Base-by-base conservation (phyloP, 768 basidiomycete genomes). In the Suillus ampliporus region DNA sequence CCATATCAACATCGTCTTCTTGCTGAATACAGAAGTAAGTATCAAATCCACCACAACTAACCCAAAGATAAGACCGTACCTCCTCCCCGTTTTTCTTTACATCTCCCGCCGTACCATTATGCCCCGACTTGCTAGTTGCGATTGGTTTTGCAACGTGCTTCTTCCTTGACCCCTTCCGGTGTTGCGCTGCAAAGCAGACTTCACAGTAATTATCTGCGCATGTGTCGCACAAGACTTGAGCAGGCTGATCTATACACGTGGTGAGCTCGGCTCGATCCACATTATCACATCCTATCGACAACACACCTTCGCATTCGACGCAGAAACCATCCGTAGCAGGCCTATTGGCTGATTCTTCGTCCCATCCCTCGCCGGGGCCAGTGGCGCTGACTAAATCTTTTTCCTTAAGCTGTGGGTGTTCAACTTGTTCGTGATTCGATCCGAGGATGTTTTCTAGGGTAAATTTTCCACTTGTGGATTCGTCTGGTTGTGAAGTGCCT, bases 151-250 rank as follows among this genome's bases (percentile, higher is more conserved):
- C 78, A 7, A 75, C 70, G 72, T 94, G 93, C 41, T 73, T 74
- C 73, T 89, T 92, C 54, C 93, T 82, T 3, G 87, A 82, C 9
- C 93, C 93, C 68, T 94, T 95, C 52, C 92, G 80, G 74, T 95
- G 93, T 70, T 91, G 91, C 1, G 92, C 85, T 11, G 89, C 84
- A 73, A 90, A 95, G 80, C 93, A 95, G 26, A 95, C 93, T 71
- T 93, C 89, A 64, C 93, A 94, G 69, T 87, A 94, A 21, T 80
- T 74, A 71, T 94, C 93, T 3, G 70, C 77, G 72, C 93, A 95
- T 13, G 83, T 82, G 69, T 89, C 86, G 70, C 93, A 95, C 57
- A 79, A 74, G 23, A 94, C 69, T 70, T 91, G 85, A 5, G 91
- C 90, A 60, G 93, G 92, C 72, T 95, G 93, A 78, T 95, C 93